These are phyloP conservation scores for Fragaria nilgerrensis DNA, from an alignment of 306 rosid genomes.

Conservation along the genomic window DNA sequence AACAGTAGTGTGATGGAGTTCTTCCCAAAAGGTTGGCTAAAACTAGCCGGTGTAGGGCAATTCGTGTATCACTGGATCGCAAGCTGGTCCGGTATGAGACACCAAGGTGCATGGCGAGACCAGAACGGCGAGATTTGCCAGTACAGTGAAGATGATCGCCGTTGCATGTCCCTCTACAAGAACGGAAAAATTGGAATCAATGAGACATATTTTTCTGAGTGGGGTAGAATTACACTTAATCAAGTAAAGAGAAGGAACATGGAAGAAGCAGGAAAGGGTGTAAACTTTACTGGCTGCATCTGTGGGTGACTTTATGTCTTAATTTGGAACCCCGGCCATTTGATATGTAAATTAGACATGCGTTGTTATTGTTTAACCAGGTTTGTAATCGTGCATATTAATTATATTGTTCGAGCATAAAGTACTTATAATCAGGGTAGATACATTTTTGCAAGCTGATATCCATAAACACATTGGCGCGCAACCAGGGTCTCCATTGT, in stretches of 20 bases:
- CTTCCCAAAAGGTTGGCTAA: slow-evolving; percentile 66
- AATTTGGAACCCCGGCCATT: too few species aligned
- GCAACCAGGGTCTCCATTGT: too few species aligned
- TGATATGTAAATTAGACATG: too few species aligned
- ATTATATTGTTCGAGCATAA: too few species aligned
- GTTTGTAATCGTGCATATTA: too few species aligned
- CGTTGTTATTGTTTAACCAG: too few species aligned
- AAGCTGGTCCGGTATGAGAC: slow-evolving; percentile 73
- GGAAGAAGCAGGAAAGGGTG: slow-evolving; percentile 25
- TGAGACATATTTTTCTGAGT: slow-evolving; percentile 44
- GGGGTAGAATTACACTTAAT: slow-evolving; percentile 47
- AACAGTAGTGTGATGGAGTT: slow-evolving; percentile 77
- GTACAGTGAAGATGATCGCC: slow-evolving; percentile 40
- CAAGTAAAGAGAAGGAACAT: slow-evolving; percentile 44
- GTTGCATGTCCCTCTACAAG: slow-evolving; percentile 62
- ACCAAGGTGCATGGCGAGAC: slow-evolving; percentile 65
- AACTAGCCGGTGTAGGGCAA: slow-evolving; percentile 71
- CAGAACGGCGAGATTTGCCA: slow-evolving; percentile 41
- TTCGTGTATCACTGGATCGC: slow-evolving; percentile 57
- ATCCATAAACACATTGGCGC: too few species aligned
- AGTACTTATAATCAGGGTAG: too few species aligned
- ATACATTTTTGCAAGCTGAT: too few species aligned
- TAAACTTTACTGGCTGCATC: slow-evolving; percentile 21
- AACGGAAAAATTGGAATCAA: slow-evolving; percentile 47
- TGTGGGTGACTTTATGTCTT: slow-evolving; percentile 14